Evolutionary conservation across 495 filamentous ascomycete species (phyloP).

Genomic region (Venustampulla echinocandica): DNA sequence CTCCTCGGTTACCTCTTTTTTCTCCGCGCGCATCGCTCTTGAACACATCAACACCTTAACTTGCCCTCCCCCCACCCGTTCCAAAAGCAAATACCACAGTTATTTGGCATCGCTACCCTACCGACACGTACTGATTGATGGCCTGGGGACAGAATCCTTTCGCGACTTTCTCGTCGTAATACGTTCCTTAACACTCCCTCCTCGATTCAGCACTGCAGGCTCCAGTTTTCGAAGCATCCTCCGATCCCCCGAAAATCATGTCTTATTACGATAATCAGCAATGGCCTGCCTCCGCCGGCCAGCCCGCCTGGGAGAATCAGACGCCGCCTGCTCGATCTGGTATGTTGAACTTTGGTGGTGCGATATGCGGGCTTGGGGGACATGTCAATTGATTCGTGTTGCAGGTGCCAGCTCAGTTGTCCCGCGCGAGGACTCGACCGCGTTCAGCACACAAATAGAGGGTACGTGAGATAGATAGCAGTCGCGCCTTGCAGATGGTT

Average conservation of each 20-base stretch:
- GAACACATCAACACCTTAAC: no score
- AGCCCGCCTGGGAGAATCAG: constrained; percentile 71
- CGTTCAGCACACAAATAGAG: constrained; percentile 86
- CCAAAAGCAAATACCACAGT: no score
- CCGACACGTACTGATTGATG: no score
- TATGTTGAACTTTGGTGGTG: constrained; percentile 30
- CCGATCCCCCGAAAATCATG: constrained; percentile 41
- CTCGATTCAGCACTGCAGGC: constrained; percentile 23
- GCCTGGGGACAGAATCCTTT: constrained; percentile 15
- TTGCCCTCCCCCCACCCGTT: no score
- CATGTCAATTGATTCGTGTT: constrained; percentile 28
- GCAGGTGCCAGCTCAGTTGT: constrained; percentile 69
- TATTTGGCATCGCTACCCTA: no score
- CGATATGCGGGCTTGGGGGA: neutral
- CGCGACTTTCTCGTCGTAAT: constrained; percentile 15
- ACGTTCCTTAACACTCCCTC: constrained; percentile 18
- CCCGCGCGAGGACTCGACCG: constrained; percentile 67
- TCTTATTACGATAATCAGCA: constrained; percentile 86
- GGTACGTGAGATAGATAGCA: constrained; percentile 48
- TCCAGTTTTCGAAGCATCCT: constrained; percentile 21
- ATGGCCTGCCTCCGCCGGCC: constrained; percentile 60
- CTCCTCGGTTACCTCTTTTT: constrained; percentile 19
- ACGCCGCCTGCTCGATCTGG: constrained; percentile 82
- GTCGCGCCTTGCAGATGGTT: no score
- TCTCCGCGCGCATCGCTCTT: constrained; percentile 3